Conservation (phyloP, 1,284 basidiomycete genomes). For the Meira miltonrushii region DNA sequence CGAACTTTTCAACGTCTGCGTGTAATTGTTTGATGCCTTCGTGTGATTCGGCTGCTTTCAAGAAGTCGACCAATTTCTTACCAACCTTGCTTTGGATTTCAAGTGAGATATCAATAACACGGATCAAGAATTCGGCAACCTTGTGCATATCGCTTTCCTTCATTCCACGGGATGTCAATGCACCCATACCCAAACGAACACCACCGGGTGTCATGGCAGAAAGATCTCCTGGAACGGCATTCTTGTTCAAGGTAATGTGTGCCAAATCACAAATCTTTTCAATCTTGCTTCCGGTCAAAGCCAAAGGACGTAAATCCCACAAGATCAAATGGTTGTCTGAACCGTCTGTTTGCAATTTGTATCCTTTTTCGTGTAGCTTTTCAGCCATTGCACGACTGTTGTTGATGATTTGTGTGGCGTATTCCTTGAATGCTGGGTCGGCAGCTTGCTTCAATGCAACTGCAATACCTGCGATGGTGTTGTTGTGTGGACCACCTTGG, state of each 20-base stretch:
- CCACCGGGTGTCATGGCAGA: slow-evolving; percentile 96
- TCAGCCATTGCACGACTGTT: slow-evolving; percentile 49
- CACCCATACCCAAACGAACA: slow-evolving; percentile 90
- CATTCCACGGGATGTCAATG: slow-evolving; percentile 93
- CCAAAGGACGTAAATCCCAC: slow-evolving; percentile 93
- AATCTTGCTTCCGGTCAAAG: slow-evolving; percentile 93
- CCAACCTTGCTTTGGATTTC: slow-evolving; percentile 82
- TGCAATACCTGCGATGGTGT: slow-evolving; percentile 93
- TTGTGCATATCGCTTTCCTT: slow-evolving; percentile 72
- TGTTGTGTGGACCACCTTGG: slow-evolving; percentile 99
- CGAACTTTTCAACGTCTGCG: slow-evolving; percentile 72
- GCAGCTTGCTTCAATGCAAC: slow-evolving; percentile 90
- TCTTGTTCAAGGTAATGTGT: slow-evolving; percentile 74
- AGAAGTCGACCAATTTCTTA: slow-evolving; percentile 89
- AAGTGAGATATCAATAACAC: slow-evolving; percentile 46
- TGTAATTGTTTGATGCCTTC: slow-evolving; percentile 70
- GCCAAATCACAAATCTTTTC: slow-evolving; percentile 97
- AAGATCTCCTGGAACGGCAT: slow-evolving; percentile 87
- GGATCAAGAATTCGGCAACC: slow-evolving; percentile 71
- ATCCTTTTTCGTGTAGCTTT: slow-evolving; percentile 44
- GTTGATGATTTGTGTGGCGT: slow-evolving; percentile 88
- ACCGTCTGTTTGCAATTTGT: slow-evolving; percentile 94
- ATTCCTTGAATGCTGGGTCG: slow-evolving; percentile 82
- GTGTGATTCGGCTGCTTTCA: slow-evolving; percentile 68
- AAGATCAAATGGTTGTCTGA: slow-evolving; percentile 97